These are phyloP conservation scores for Diplodia sapinea DNA, from an alignment of 2,329 filamentous ascomycete species.

Conservation along the genomic window DNA sequence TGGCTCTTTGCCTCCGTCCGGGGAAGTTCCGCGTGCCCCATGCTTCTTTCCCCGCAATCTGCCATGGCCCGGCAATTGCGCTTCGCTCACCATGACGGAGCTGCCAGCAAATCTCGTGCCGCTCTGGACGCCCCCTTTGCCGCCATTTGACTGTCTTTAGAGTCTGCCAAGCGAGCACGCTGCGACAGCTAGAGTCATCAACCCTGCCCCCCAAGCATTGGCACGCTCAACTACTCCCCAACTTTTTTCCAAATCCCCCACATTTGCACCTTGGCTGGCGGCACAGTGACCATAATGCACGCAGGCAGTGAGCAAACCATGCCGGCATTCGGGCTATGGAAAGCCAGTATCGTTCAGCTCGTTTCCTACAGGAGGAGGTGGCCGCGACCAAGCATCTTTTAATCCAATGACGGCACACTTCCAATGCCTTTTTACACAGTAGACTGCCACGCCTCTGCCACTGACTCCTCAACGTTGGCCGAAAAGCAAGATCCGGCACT, in stretches of 20 bases:
- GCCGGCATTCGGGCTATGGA: slow-evolving; percentile 2
- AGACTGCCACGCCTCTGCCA: not conserved
- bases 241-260: slow-evolving; percentile 7
- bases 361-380: not conserved
- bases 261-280: slow-evolving; percentile 10
- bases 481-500: not conserved
- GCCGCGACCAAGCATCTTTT: not conserved
- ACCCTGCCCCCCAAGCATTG: slow-evolving; percentile 19
- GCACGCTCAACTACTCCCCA: not conserved
- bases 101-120: slow-evolving; percentile 5
- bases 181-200: slow-evolving; percentile 20
- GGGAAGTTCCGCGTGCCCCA: slow-evolving; percentile 13
- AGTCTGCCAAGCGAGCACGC: slow-evolving; percentile 1
- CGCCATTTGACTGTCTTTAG: not conserved
- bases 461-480: not conserved
- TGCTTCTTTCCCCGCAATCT: slow-evolving; percentile 16
- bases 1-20: not conserved
- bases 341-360: not conserved
- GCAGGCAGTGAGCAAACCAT: not conserved
- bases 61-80: not conserved
- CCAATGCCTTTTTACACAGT: not conserved
- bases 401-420: not conserved
- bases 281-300: not conserved
- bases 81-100: not conserved
- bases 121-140: not conserved